A percentile compares a stretch with the other conserved stretches of the same genome.
Evolutionary conservation across 768 basidiomycete species (phyloP).

Genomic region (Xerocomus spinulosus): DNA sequence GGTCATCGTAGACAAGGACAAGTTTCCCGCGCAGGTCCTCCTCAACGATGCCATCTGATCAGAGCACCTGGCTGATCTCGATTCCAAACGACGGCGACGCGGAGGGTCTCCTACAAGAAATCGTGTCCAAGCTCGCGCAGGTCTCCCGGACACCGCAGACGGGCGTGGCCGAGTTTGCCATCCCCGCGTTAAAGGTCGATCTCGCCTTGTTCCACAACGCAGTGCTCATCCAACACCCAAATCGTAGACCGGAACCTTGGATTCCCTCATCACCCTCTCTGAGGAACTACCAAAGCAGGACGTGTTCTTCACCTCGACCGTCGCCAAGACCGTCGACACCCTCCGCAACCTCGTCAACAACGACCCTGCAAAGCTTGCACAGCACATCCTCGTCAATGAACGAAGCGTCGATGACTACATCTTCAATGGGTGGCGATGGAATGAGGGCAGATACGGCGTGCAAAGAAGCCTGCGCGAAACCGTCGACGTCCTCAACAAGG

Average conservation of each 20-base stretch:
- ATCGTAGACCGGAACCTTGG: conserved; percentile 86
- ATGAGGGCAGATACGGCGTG: conserved; percentile 83
- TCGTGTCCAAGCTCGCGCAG: conserved; percentile 56
- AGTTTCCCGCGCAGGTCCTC: conserved; percentile 6
- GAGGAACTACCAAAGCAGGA: conserved; percentile 94
- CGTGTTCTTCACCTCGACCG: conserved; percentile 74
- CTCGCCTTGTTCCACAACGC: background rate
- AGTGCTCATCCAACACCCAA: conserved; percentile 8
- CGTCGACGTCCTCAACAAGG: conserved; percentile 82
- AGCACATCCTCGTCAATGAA: conserved; percentile 80
- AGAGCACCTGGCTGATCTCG: conserved; percentile 90
- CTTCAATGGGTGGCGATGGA: conserved; percentile 86
- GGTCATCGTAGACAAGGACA: background rate
- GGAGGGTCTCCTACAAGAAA: conserved; percentile 64
- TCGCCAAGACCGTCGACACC: conserved; percentile 93
- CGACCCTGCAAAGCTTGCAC: conserved; percentile 67
- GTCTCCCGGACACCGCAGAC: conserved; percentile 48
- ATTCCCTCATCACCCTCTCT: conserved; percentile 80
- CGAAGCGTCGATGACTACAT: conserved; percentile 74
- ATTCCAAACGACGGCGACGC: conserved; percentile 85
- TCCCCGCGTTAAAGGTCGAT: conserved; percentile 88
- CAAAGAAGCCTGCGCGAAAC: conserved; percentile 81
- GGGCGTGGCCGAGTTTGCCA: conserved; percentile 59
- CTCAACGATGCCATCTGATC: conserved; percentile 90
- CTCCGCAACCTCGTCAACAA: conserved; percentile 88